Percentiles rank a stretch among this genome's conserved stretches.
Conservation (phyloP, 352 stramenopile species). For the Phytopythium vexans region DNA sequence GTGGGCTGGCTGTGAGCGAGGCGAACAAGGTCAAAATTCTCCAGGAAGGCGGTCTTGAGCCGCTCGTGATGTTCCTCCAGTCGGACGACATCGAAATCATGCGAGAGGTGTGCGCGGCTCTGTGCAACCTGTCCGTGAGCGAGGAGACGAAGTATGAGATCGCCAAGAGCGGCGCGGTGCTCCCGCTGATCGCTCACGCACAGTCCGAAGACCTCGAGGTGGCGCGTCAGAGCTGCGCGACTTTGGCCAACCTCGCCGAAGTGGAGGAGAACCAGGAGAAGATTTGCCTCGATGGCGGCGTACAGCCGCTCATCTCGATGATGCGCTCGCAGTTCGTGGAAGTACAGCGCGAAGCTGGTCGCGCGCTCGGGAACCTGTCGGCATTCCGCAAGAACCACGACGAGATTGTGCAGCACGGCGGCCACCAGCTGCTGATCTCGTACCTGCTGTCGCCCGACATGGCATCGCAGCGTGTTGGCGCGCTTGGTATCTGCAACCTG, state of each 20-base stretch:
- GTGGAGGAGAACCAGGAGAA: slow-evolving; percentile 94
- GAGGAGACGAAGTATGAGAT: slow-evolving; percentile 98
- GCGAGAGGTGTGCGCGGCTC: slow-evolving; percentile 89
- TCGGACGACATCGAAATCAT: slow-evolving; percentile 93
- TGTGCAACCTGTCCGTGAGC: slow-evolving; percentile 94
- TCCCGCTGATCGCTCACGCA: slow-evolving; percentile 88
- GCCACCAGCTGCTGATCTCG: slow-evolving; percentile 94
- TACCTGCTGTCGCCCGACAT: slow-evolving; percentile 95
- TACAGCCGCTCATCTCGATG: slow-evolving; percentile 90
- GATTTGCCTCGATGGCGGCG: slow-evolving; percentile 90
- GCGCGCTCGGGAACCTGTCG: slow-evolving; percentile 92
- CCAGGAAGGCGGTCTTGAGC: slow-evolving; percentile 94
- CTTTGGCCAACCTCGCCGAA: slow-evolving; percentile 94
- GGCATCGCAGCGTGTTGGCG: slow-evolving; percentile 90
- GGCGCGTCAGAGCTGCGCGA: slow-evolving; percentile 87
- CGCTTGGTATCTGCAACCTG: slow-evolving; percentile 95
- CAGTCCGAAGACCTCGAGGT: slow-evolving; percentile 94
- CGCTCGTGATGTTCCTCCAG: slow-evolving; percentile 88
- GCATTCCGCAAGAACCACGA: slow-evolving; percentile 89
- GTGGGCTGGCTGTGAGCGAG: slow-evolving; percentile 89
- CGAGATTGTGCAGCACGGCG: slow-evolving; percentile 88
- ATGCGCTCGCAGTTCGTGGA: slow-evolving; percentile 96
- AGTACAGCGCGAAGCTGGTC: slow-evolving; percentile 89
- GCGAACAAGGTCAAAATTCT: slow-evolving; percentile 96
- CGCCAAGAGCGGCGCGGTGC: slow-evolving; percentile 90